A percentile compares a stretch with the other conserved stretches of the same genome.
Conservation (phyloP, 2,329 filamentous ascomycete genomes). For the Fusarium austroafricanum region DNA sequence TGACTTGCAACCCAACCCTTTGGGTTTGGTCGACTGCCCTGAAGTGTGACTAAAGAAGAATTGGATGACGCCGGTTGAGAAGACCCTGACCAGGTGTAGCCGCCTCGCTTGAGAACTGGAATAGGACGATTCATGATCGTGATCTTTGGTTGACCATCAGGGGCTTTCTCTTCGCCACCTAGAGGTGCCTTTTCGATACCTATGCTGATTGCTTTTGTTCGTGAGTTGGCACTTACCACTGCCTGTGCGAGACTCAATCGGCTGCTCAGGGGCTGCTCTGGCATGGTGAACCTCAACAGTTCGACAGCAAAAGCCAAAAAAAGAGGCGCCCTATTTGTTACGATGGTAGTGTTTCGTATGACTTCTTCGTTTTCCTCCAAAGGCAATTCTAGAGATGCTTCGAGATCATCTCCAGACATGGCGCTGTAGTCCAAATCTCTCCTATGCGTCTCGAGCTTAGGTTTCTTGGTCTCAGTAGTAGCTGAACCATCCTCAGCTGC, state of each 20-base stretch:
- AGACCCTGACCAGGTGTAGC: conserved; percentile 64
- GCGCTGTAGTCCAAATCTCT: conserved; percentile 54
- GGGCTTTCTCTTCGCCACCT: conserved; percentile 78
- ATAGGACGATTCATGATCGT: conserved; percentile 79
- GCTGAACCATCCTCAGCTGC: conserved; percentile 39
- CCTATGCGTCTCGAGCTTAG: conserved; percentile 50
- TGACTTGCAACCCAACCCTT: conserved; percentile 64
- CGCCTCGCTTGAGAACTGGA: conserved; percentile 80
- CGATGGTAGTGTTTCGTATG: conserved; percentile 68
- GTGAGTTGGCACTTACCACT: conserved; percentile 83
- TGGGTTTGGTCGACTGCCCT: conserved; percentile 27
- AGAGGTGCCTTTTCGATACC: conserved; percentile 74
- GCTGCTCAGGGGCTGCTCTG: conserved; percentile 86
- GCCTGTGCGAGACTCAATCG: conserved; percentile 85
- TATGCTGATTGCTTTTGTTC: conserved; percentile 78
- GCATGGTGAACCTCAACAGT: conserved; percentile 82
- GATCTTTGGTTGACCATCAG: conserved; percentile 79
- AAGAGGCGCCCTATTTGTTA: conserved; percentile 84
- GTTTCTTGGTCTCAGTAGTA: conserved; percentile 45
- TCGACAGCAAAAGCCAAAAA: conserved; percentile 83
- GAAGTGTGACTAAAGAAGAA: conserved; percentile 30
- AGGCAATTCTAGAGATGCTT: conserved; percentile 71
- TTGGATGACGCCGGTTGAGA: conserved; percentile 32
- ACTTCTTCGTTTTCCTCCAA: conserved; percentile 67
- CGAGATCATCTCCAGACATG: conserved; percentile 67